Evolutionary conservation across 2,329 filamentous ascomycete genomes (phyloP).

Genomic region (Penicillium sp.): DNA sequence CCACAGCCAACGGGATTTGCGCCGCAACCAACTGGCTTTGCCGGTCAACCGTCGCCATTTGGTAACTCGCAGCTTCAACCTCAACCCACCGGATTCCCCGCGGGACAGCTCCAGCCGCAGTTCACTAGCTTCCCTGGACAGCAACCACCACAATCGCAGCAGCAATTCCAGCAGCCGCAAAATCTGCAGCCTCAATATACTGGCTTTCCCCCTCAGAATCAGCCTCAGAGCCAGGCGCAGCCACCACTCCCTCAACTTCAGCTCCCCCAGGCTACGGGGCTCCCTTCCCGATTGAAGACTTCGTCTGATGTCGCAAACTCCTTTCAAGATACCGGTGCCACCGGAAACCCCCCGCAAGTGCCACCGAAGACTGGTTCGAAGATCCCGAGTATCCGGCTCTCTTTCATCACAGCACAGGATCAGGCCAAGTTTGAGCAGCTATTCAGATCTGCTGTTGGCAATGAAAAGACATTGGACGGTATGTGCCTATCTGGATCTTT

Average conservation of each 20-base stretch:
- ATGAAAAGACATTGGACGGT: constrained; percentile 79
- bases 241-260: constrained; percentile 29
- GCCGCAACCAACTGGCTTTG: constrained; percentile 56
- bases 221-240: constrained; percentile 36
- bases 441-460: constrained; percentile 91
- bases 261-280: constrained; percentile 45
- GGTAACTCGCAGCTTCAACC: constrained; percentile 57
- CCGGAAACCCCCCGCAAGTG: constrained; percentile 56
- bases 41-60: constrained; percentile 54
- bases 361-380: constrained; percentile 65
- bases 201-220: constrained; percentile 50
- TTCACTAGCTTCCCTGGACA: constrained; percentile 49
- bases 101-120: constrained; percentile 46
- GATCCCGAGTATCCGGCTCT: constrained; percentile 90
- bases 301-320: constrained; percentile 64
- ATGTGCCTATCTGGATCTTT: not conserved
- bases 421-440: constrained; percentile 96
- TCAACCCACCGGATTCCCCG: constrained; percentile 66
- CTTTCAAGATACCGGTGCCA: constrained; percentile 47
- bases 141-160: constrained; percentile 37
- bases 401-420: constrained; percentile 92
- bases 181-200: constrained; percentile 58
- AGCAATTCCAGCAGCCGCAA: constrained; percentile 40
- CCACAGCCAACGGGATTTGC: constrained; percentile 51
- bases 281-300: constrained; percentile 59